Evolutionary conservation across 139 green algal genomes (phyloP), one percentile per base, ranked within the genome.

Genomic region (Chlamydomonas applanata): DNA sequence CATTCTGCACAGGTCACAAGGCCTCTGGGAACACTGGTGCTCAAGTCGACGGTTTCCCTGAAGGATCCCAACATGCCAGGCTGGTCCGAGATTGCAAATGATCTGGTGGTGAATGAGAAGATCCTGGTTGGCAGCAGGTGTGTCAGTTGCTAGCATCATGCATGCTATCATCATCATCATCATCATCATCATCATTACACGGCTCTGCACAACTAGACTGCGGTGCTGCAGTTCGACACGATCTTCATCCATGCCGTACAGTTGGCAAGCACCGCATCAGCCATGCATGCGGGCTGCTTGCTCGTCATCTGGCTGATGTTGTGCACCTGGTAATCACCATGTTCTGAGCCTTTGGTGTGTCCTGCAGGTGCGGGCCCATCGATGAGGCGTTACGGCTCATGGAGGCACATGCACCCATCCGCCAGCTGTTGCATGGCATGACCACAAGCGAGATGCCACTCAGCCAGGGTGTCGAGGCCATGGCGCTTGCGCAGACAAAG

Each of bases 91-190:
- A 66, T 93, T 9, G 84, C 86, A 7, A 94, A 93, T 54, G 86
- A 90, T 61, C 77, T 94, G 22, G 89, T 94, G 25, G 89, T 94
- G 1, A 83, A 92, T 52, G 88, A 94, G 66, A 92, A 90, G 70
- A 62, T 67, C 4, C 65, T 92, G 24, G 76, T 92, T 54, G 62
- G 78, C 34, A 81, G 71, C 66, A 79, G 71, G 67, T 80, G 46
- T 2, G 76, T 16, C 17, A 1, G 24, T 69, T 32, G n/a, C 4
- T 17, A 22, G n/a, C 29, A 40, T 4, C 5, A 5, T 44, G 61
- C 19, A 19, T 13, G 36, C 5, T 25, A 40, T 7, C 32, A 25
- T 29, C 16, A 49, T 69, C 32, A n/a, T n/a, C n/a, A n/a, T n/a
- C n/a, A n/a, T 69, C 17, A 49, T 69, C 36, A 74, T 32, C 52